Percentiles rank a stretch among this genome's conserved stretches.
Evolutionary conservation across 164 flowering plant species (phyloP).

Genomic region (Malania oleifera): DNA sequence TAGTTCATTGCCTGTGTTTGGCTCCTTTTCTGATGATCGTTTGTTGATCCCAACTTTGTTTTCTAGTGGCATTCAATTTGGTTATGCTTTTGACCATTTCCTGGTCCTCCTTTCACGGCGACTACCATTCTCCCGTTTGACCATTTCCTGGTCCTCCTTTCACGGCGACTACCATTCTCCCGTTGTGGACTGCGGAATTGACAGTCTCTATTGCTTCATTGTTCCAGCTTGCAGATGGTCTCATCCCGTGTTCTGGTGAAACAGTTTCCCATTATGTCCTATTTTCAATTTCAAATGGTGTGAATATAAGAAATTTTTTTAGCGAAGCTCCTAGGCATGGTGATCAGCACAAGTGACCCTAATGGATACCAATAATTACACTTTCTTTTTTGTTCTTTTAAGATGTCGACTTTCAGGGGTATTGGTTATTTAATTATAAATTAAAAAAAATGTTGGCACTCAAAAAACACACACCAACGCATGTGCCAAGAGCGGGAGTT

Average conservation of each 20-base stretch:
- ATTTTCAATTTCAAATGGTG: background rate
- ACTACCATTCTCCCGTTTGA: no score
- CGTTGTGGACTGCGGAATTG: constrained; percentile 12
- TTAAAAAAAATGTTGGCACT: no score
- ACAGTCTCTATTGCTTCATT: background rate
- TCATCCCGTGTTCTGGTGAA: background rate
- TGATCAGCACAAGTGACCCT: no score
- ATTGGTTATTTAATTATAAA: no score
- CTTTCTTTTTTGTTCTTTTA: no score
- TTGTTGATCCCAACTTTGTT: no score
- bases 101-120: no score
- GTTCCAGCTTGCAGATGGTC: constrained; percentile 2
- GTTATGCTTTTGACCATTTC: background rate
- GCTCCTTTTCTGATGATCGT: constrained; percentile 10
- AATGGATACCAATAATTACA: no score
- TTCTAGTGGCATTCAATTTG: constrained; percentile 14
- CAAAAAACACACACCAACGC: no score
- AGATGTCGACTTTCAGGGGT: no score
- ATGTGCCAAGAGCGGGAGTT: no score
- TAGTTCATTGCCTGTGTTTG: constrained; percentile 6
- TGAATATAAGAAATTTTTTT: background rate
- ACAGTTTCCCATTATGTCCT: background rate
- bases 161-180: background rate
- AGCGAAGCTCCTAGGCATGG: no score
- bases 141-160: constrained; percentile 9